These are phyloP conservation scores for Sordariomycetes sp. DNA, from an alignment of 2,329 filamentous ascomycete genomes.

Conservation along the genomic window DNA sequence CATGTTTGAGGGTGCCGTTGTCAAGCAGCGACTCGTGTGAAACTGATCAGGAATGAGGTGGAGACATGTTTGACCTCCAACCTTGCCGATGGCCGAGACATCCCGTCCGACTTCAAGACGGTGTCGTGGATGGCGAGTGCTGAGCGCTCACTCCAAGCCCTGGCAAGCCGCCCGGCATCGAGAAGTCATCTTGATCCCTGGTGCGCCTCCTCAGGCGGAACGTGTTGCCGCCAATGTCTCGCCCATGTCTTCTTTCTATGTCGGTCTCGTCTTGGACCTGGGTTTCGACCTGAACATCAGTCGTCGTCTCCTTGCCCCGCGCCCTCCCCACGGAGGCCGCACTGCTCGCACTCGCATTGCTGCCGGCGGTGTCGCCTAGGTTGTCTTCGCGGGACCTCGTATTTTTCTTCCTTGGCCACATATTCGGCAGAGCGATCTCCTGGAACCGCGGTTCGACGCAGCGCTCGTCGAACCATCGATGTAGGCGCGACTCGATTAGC, in stretches of 20 bases:
- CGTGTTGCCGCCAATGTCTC: slow-evolving; percentile 20
- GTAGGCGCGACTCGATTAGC: slow-evolving; percentile 64
- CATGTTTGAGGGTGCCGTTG: not conserved
- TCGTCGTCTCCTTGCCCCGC: slow-evolving; percentile 38
- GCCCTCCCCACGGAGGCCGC: slow-evolving; percentile 7
- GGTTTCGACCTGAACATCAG: slow-evolving; percentile 36
- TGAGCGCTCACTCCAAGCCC: slow-evolving; percentile 13
- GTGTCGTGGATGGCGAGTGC: not conserved
- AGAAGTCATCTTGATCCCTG: slow-evolving; percentile 22
- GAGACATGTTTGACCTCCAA: not conserved
- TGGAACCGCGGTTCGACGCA: slow-evolving; percentile 79
- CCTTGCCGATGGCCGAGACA: not conserved
- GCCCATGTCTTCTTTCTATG: slow-evolving; percentile 23
- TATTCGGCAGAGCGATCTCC: slow-evolving; percentile 67
- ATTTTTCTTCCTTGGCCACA: slow-evolving; percentile 79
- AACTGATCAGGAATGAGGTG: not conserved
- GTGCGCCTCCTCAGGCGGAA: slow-evolving; percentile 24
- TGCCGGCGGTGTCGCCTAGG: slow-evolving; percentile 12
- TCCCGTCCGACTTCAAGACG: not conserved
- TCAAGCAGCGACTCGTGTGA: not conserved
- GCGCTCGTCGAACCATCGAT: slow-evolving; percentile 80
- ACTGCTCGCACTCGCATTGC: not conserved
- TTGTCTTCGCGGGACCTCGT: slow-evolving; percentile 58
- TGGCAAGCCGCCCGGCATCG: slow-evolving; percentile 33
- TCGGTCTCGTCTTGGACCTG: slow-evolving; percentile 10